Evolutionary conservation across 73 alveolate species (phyloP), one percentile per base, ranked within the genome.

Genomic region (Stentor roeselii): DNA sequence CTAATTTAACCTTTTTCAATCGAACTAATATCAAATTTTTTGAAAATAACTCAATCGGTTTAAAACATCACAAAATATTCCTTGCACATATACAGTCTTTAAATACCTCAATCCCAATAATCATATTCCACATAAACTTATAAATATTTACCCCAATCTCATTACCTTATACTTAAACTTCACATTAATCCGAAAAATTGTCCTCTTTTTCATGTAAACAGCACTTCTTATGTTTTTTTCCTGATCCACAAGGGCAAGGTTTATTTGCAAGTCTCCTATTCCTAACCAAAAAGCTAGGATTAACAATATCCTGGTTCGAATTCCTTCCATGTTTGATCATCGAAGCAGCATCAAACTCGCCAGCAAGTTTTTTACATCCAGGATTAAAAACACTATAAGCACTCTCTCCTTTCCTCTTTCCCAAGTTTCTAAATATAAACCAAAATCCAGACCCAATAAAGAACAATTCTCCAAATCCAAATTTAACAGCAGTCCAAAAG

Each of bases 211-310:
- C 80, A 67, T 67, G 37, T 0, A 67, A 32, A 32, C 80, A 67
- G 80, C 80, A 67, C 37, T 67, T 67, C 34, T 67, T 67, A 32
- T 67, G 80, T 67, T 67, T 67, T 2, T 67, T 67, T 27, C 80
- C 80, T 21, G 80, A 67, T n/a, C 80, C 80, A 67, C 80, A 67
- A 32, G 80, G 80, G 2, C 80, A 67, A 21, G 80, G 80, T 2
- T 67, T 67, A 32, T 67, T 67, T 34, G 41, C 37, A 14, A 67
- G 34, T 34, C 80, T 67, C 14, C 34, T 36, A 67, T 67, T 67
- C 34, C 41, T 21, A n/a, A 67, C 80, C 0, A 67, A 21, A 67
- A 30, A 67, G 34, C 41, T 21, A 27, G 80, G 80, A n/a, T 67
- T 32, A 1, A 67, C 80, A 2, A 21, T 14, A 2, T 67, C 41